Evolutionary conservation across 148 eudicot genomes (phyloP), one percentile per base, ranked within the genome.

Genomic region (Salicornia ramosissima): DNA sequence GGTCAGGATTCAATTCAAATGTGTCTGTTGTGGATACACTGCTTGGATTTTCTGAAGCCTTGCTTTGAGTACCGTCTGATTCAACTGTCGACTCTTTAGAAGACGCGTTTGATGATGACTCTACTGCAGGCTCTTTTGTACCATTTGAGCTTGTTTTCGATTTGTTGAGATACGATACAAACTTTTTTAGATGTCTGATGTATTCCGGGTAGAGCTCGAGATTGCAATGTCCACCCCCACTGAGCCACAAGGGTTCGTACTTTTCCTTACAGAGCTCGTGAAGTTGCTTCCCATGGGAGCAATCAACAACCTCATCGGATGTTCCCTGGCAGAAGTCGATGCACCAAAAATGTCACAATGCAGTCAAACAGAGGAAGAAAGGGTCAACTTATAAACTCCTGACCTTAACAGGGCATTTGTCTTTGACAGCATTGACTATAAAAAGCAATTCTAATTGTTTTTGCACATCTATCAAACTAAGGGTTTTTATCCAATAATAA

Each of bases 181-280:
- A 93, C 74, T 85, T 90, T 77, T 88, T 93, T 69, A 90, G 77
- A 75, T 93, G 95, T 75, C 81, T 82, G 53, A 93, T 84, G 85
- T 79, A 93, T 65, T 93, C 96, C 1, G 98, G 94, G 72, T 82
- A 93, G 42, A 93, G 84, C 82, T 93, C 98, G 28, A 93, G 96
- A 72, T 93, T 90, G 80, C 95, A 88, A 75, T 93, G 98, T 14
- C 96, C 96, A 65, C 98, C 98, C 10, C 98, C 98, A 72, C 68
- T 85, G 61, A 93, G 84, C 98, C 98, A 90, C 39, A 93, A 73
- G 33, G 98, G 98, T 60, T 90, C 96, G 29, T 93, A 88, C 73
- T 90, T 90, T 71, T 80, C 83, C 73, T 88, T 93, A 72, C 92
- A 83, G 47, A 86, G 98, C 81, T 93, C 96, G 75, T 84, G 77